Percentiles rank a stretch among this genome's conserved stretches.
Evolutionary conservation across 768 basidiomycete genomes (phyloP).

Genomic region (Trametes meyenii): DNA sequence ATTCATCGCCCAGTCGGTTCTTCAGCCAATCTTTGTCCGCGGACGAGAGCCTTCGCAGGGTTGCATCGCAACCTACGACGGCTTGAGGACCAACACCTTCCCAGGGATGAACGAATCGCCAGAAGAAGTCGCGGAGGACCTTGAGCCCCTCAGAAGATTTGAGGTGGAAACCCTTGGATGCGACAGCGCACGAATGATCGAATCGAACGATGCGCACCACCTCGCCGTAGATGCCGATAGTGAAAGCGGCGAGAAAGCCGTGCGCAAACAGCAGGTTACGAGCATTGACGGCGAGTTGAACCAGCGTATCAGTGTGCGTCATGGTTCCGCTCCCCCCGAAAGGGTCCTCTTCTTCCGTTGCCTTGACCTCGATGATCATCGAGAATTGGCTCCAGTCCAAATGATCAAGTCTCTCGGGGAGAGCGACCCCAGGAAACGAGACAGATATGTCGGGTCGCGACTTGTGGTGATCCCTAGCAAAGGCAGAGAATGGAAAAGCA

Average conservation of each 20-base stretch:
- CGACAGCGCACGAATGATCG: slow-evolving; percentile 15
- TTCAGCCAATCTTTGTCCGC: background rate
- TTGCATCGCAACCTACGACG: slow-evolving; percentile 8
- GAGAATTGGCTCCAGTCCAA: too few species aligned
- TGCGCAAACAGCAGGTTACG: too few species aligned
- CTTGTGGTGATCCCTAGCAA: too few species aligned
- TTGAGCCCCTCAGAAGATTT: background rate
- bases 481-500: too few species aligned
- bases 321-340: too few species aligned
- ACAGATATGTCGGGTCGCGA: too few species aligned
- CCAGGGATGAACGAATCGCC: slow-evolving; percentile 14
- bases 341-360: too few species aligned
- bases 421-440: too few species aligned
- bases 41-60: background rate
- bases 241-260: slow-evolving; percentile 3
- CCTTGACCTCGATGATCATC: too few species aligned
- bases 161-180: background rate
- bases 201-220: slow-evolving; percentile 12
- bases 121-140: slow-evolving; percentile 9
- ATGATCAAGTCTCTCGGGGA: too few species aligned
- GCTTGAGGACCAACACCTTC: background rate
- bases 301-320: too few species aligned
- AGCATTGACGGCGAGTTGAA: too few species aligned
- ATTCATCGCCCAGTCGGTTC: background rate
- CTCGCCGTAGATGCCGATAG: slow-evolving; percentile 11